phyloP scores from a whole-genome alignment of 2,329 filamentous ascomycete species.

The Metarhizium robertsii region DNA sequence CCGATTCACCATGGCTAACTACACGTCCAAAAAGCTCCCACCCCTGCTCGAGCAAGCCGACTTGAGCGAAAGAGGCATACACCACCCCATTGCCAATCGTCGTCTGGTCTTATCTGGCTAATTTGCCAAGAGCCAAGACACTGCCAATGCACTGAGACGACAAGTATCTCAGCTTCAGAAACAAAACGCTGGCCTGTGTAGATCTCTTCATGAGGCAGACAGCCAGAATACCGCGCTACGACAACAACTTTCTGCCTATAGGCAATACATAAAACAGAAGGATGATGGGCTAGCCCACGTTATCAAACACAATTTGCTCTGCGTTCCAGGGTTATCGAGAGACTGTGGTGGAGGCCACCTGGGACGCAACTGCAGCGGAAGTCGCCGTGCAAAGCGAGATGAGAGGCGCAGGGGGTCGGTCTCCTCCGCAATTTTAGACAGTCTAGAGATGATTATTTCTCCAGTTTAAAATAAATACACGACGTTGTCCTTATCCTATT shows the following conservation, averaged over 20 bases:
- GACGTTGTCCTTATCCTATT: too few species aligned
- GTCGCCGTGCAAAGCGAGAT: neutral
- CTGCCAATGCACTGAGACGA: neutral
- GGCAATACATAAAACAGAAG: neutral
- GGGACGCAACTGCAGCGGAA: neutral
- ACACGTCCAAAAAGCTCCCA: neutral
- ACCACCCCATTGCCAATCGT: neutral
- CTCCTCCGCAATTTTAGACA: neutral
- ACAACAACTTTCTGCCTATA: neutral
- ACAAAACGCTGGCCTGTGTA: slow-evolving; percentile 1
- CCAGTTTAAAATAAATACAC: too few species aligned
- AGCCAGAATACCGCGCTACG: slow-evolving; percentile 1
- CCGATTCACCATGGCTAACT: neutral
- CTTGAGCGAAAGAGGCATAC: neutral
- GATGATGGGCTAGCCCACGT: neutral
- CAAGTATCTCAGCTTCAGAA: slow-evolving; percentile 1
- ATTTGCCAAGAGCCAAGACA: neutral
- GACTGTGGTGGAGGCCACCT: neutral
- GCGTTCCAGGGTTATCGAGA: slow-evolving; percentile 7
- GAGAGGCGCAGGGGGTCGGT: too few species aligned
- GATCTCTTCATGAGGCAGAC: neutral
- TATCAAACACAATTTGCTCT: slow-evolving; percentile 1
- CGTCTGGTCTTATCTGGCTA: neutral
- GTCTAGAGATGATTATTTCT: neutral
- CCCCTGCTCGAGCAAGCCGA: neutral